Percentiles rank a stretch among this genome's conserved stretches.
phyloP scores from a whole-genome alignment of 2,329 filamentous ascomycete genomes.

The Colletotrichum orbiculare region DNA sequence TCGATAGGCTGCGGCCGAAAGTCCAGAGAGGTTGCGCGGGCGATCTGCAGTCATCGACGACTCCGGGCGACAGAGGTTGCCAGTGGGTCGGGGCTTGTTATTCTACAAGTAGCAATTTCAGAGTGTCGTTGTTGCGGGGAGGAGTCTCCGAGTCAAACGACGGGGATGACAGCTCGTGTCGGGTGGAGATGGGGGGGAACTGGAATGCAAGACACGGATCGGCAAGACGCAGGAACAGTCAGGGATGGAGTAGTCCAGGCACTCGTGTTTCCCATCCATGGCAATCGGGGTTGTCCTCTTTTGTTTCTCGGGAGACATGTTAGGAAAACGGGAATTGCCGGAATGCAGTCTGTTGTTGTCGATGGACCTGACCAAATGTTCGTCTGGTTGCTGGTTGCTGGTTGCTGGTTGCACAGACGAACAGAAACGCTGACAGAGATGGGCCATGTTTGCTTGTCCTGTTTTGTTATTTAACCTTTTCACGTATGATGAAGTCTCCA shows the following conservation, averaged over 20 bases:
- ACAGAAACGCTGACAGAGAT: not conserved
- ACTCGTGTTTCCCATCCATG: not conserved
- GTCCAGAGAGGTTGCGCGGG: no score
- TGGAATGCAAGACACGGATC: not conserved
- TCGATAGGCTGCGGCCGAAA: no score
- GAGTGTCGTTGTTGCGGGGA: not conserved
- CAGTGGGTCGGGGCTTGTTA: not conserved
- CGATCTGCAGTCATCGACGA: no score
- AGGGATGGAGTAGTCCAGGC: not conserved
- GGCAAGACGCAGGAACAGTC: not conserved
- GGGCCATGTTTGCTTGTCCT: not conserved
- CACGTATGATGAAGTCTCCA: not conserved
- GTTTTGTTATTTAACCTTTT: not conserved
- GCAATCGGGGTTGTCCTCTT: no score
- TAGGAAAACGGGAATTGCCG: no score
- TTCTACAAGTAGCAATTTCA: not conserved
- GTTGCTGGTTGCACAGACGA: not conserved
- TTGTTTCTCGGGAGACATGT: no score
- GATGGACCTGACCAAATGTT: no score
- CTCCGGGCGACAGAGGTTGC: no score
- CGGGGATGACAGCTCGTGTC: not conserved
- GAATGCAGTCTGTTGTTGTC: no score
- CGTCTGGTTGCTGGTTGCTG: not conserved
- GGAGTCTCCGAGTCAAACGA: not conserved
- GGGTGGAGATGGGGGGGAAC: not conserved